Evolutionary conservation across 1,139 yeast genomes (phyloP), one percentile per base, ranked within the genome.

Genomic region (Candida pseudoviswanathii): DNA sequence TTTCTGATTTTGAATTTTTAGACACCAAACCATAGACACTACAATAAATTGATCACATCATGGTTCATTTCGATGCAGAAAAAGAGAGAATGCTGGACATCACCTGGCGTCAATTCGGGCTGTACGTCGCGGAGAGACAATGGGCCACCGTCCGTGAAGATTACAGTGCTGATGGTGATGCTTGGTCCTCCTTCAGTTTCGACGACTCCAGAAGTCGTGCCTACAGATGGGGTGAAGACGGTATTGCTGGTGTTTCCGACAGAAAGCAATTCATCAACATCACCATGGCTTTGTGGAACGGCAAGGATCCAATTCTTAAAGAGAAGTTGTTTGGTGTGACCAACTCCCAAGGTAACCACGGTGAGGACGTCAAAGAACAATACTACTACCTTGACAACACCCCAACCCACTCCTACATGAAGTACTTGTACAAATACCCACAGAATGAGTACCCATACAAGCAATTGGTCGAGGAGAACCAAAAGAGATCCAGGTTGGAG

Each of bases 71-170:
- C 41, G 74, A 78, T 11, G 82, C 80, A 10, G 97, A 90, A 70
- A 96, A 89, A 67, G 71, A 71, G 51, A 78, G 96, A 49, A 77
- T 91, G 45, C 76, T 77, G 51, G 70, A 76, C 47, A 82, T 82
- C 63, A 85, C 86, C 66, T 89, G 95, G 89, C 82, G 86, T 60
- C 79, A 88, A 54, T 92, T 97, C 96, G 98, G 98, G 8, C 94
- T 96, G 4, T 92, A 90, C 62, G 78, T 91, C 46, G 84, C 92
- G 45, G 98, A 92, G 66, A 80, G 98, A 52, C 90, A 89, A 59
- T 92, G 98, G 98, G 89, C 96, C 27, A 88, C 96, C 0, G 97
- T 94, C 7, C 75, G 97, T 54, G 97, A 92, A 67, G 98, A 92
- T 65, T 92, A 92, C 67, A 88, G 96, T 0, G 73, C 68, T 44